These are phyloP conservation scores for Nannizziopsis barbatae DNA, from an alignment of 2,329 filamentous ascomycete species.

Conservation along the genomic window DNA sequence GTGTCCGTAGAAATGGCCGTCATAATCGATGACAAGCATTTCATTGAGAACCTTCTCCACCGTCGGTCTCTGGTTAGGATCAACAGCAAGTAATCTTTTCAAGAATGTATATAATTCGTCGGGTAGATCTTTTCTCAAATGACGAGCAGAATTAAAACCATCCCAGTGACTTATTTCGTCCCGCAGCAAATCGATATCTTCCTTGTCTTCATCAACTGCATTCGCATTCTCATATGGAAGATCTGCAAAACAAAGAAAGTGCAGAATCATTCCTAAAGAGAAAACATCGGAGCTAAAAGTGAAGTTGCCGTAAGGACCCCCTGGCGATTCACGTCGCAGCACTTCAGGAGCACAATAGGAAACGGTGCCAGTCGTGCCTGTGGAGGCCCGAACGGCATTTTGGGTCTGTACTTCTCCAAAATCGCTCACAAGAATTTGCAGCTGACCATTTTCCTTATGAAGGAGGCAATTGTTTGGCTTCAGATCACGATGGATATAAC, in stretches of 20 bases:
- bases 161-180: constrained; percentile 79
- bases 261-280: constrained; percentile 93
- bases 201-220: constrained; percentile 75
- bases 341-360: constrained; percentile 97
- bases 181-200: constrained; percentile 75
- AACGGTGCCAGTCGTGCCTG: constrained; percentile 87
- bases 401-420: constrained; percentile 93
- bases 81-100: constrained; percentile 65
- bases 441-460: constrained; percentile 59
- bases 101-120: constrained; percentile 75
- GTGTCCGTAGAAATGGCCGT: constrained; percentile 30
- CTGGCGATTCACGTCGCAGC: constrained; percentile 50
- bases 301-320: constrained; percentile 77
- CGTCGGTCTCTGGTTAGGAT: constrained; percentile 65
- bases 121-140: constrained; percentile 69
- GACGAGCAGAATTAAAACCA: constrained; percentile 69
- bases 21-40: constrained; percentile 46
- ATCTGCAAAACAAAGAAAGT: constrained; percentile 91
- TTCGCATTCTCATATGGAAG: constrained; percentile 80
- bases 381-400: constrained; percentile 70
- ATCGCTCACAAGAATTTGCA: constrained; percentile 83
- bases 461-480: constrained; percentile 94
- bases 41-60: constrained; percentile 74
- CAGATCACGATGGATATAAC: constrained; percentile 90
- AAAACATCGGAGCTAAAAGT: constrained; percentile 98